phyloP scores from a whole-genome alignment of 805 yeast genomes.

The Priceomyces melissophilus region DNA sequence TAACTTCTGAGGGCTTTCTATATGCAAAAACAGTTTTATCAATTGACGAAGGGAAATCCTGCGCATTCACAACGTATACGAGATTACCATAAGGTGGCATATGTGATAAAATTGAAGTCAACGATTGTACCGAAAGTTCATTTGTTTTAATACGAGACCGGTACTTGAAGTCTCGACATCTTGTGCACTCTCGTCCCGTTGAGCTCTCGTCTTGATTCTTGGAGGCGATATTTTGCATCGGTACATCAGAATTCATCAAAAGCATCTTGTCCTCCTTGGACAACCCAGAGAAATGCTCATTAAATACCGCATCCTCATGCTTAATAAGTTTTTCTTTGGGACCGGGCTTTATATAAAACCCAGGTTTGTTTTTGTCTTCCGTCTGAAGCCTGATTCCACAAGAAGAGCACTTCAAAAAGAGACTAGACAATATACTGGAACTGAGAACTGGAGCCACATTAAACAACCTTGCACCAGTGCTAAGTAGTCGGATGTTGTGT shows the following conservation, averaged over 20 bases:
- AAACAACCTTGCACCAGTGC: neutral
- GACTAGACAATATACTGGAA: slow-evolving; percentile 5
- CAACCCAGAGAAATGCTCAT: slow-evolving; percentile 14
- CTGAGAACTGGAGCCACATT: neutral
- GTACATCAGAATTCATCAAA: slow-evolving; percentile 17
- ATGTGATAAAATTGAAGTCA: slow-evolving; percentile 15
- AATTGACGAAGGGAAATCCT: slow-evolving; percentile 70
- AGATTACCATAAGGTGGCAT: slow-evolving; percentile 47
- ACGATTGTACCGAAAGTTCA: slow-evolving; percentile 26
- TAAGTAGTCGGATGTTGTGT: too few species aligned
- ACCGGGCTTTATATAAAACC: slow-evolving; percentile 36
- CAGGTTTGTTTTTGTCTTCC: slow-evolving; percentile 31
- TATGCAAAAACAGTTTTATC: slow-evolving; percentile 31
- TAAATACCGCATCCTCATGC: slow-evolving; percentile 23
- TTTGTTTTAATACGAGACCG: slow-evolving; percentile 33
- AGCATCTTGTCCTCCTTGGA: slow-evolving; percentile 24
- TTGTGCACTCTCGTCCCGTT: slow-evolving; percentile 35
- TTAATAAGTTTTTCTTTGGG: slow-evolving; percentile 7
- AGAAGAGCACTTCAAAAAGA: slow-evolving; percentile 40
- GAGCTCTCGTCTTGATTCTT: slow-evolving; percentile 1
- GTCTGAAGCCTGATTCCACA: slow-evolving; percentile 58
- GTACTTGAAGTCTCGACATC: slow-evolving; percentile 54
- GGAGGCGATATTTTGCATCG: neutral
- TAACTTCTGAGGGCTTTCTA: slow-evolving; percentile 31
- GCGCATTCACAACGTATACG: slow-evolving; percentile 60